Base-by-base conservation (phyloP, 2,329 filamentous ascomycete genomes). In the Aspergillus sp. region DNA sequence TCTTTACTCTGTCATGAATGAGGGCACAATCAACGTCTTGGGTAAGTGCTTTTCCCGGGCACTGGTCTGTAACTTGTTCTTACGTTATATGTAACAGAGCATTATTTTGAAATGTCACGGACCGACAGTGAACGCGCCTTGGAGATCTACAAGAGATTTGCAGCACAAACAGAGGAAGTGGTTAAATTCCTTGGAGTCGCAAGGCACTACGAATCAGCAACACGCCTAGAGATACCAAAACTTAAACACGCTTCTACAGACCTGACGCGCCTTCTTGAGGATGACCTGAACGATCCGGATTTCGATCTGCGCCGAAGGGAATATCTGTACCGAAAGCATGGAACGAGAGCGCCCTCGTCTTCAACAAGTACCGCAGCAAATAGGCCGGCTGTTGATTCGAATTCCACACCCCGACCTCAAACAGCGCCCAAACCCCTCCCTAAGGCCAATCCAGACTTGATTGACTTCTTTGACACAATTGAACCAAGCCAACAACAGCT, bases 91-190 rank as follows among this genome's bases (percentile, higher is more conserved):
- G 35, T 26, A 29, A 43, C 19, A 94, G 90, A 93, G 57, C 88
- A 94, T 67, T 98, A 97, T 68, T 98, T 98, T 59, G 93, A 98
- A 71, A 91, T 98, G 86, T 96, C 93, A 40, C 88, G 88, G 60
- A 78, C 88, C 27, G 93, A 98, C 67, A 94, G 93, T 46, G 89
- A 96, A 65, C 81, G 90, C 50, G 90, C 93, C 45, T 82, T 98
- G 70, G 79, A 83, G 48, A 91, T 98, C 49, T 98, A 98, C 70
- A 88, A 90, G 62, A 86, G 78, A 11, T 98, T 98, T 60, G 89
- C 89, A 11, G 86, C 82, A 58, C 90, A 95, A 66, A 98, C 93
- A 6, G 90, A 97, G 56, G 82, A 85, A 52, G 91, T 97, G 1
- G 91, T 98, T 11, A 83, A 89, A 57, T 98, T 91, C 60, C 78